Evolutionary conservation across 352 stramenopile species (phyloP).

Genomic region (Pythium dissimile): DNA sequence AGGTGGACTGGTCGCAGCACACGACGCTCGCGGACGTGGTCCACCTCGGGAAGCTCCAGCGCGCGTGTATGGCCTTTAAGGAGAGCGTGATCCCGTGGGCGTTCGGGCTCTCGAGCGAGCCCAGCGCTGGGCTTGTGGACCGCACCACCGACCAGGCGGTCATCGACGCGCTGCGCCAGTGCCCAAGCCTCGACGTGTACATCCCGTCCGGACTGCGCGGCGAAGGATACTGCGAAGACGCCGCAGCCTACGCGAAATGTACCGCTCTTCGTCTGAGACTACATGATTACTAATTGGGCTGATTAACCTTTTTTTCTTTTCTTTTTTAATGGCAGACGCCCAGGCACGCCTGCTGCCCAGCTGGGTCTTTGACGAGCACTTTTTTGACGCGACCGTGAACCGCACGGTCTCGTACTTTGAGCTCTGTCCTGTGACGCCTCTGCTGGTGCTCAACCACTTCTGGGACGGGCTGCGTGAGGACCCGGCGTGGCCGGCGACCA

Average conservation of each 20-base stretch:
- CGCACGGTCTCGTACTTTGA: conserved; percentile 33
- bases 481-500: conserved; percentile 19
- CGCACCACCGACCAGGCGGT: conserved; percentile 21
- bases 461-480: conserved; percentile 20
- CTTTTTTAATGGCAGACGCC: conserved; percentile 7
- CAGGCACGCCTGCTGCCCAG: conserved; percentile 26
- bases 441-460: conserved; percentile 42
- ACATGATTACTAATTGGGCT: neutral
- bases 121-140: conserved; percentile 20
- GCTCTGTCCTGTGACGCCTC: conserved; percentile 26
- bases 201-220: conserved; percentile 34
- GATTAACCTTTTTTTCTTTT: neutral
- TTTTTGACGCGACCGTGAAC: conserved; percentile 17
- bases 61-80: conserved; percentile 36
- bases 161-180: conserved; percentile 46
- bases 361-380: conserved; percentile 29
- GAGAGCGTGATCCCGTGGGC: conserved; percentile 53
- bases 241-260: conserved; percentile 60
- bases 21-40: conserved; percentile 26
- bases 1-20: conserved; percentile 13
- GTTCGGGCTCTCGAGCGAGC: conserved; percentile 16
- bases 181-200: conserved; percentile 67
- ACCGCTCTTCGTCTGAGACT: no score
- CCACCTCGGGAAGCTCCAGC: conserved; percentile 53
- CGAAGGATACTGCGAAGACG: conserved; percentile 73